Base-by-base conservation (phyloP, 164 flowering plant species). In the Protea cynaroides region DNA sequence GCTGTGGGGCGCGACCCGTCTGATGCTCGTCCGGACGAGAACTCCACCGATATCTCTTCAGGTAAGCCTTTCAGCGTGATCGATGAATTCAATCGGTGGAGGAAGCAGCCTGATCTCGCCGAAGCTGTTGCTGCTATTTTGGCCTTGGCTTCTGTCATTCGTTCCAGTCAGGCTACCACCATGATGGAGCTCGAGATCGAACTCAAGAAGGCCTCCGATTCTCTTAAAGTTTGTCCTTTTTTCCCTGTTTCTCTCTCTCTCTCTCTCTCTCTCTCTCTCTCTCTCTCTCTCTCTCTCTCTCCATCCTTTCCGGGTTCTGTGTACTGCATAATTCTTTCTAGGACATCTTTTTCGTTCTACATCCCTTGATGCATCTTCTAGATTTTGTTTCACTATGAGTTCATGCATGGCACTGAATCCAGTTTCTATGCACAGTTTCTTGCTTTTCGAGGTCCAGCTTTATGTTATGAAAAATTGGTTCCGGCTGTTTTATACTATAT, bases 121-220 rank as follows among this genome's bases (percentile, higher is more conserved):
- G 99, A 95, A 79, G 97, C 98, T 14, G 97, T 92, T 7, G 99
- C 98, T 22, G 98, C 96, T 1, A 90, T 90, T 60, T 75, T 90
- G 72, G 97, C 98, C 23, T 74, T 95, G 74, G 96, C 97, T 4
- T 73, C 94, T 4, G 97, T 86, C 7, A 95, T 90, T 58, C 67
- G 94, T 46, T 75, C 78, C 1, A 88, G 96, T 56, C 74, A 83
- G 70, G 99, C 96, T 14, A 84, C 86, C 5, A 92, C 97, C 7
- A 95, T 95, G 96, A 90, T 92, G 97, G 97, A 95, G 79, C 96
- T 95, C 25, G 94, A 92, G 59, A 84, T 86, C 68, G 99, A 89
- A 82, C 96, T 95, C 47, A 90, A 86, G 67, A 89, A 85, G 69
- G 97, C 99, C 9, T 83, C 97, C 2, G 97, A 95, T 75, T 80